Conservation (phyloP, 495 filamentous ascomycete genomes). For the Xylaria cubensis region DNA sequence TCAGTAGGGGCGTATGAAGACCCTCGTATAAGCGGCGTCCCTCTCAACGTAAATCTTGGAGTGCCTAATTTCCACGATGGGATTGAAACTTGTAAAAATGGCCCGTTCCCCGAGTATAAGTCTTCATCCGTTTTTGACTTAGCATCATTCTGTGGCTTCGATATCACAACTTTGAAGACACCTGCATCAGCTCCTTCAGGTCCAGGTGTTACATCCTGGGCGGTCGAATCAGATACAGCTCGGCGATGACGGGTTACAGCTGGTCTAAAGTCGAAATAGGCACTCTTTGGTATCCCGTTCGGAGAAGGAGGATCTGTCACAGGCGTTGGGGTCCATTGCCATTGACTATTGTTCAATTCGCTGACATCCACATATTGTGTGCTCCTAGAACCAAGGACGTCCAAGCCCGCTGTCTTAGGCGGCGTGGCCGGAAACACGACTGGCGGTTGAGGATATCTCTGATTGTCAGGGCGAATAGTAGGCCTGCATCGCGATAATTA, state of each 20-base stretch:
- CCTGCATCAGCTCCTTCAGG: slow-evolving; percentile 62
- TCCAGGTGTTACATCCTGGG: slow-evolving; percentile 52
- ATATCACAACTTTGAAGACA: slow-evolving; percentile 85
- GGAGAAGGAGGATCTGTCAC: slow-evolving; percentile 40
- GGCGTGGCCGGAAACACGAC: slow-evolving; percentile 66
- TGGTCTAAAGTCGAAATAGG: slow-evolving; percentile 37
- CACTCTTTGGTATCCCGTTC: slow-evolving; percentile 38
- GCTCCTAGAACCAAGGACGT: slow-evolving; percentile 48
- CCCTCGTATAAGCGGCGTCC: slow-evolving; percentile 80
- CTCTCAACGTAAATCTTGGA: slow-evolving; percentile 78
- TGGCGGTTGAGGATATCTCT: slow-evolving; percentile 64
- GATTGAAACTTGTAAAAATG: slow-evolving; percentile 77
- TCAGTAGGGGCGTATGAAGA: slow-evolving; percentile 68
- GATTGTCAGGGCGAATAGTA: slow-evolving; percentile 61
- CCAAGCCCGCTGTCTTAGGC: slow-evolving; percentile 61
- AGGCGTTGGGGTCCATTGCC: slow-evolving; percentile 52
- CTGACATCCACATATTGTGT: slow-evolving; percentile 47
- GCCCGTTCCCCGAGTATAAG: slow-evolving; percentile 49
- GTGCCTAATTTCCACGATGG: slow-evolving; percentile 87
- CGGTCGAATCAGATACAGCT: slow-evolving; percentile 57
- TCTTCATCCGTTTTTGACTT: slow-evolving; percentile 73
- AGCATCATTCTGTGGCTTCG: slow-evolving; percentile 66
- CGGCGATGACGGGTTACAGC: slow-evolving; percentile 47
- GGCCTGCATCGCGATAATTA: slow-evolving; percentile 54
- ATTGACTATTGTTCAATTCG: slow-evolving; percentile 46